A percentile compares a stretch with the other conserved stretches of the same genome.
phyloP scores from a whole-genome alignment of 2,329 filamentous ascomycete genomes.

The Ceratocystis colombiana region DNA sequence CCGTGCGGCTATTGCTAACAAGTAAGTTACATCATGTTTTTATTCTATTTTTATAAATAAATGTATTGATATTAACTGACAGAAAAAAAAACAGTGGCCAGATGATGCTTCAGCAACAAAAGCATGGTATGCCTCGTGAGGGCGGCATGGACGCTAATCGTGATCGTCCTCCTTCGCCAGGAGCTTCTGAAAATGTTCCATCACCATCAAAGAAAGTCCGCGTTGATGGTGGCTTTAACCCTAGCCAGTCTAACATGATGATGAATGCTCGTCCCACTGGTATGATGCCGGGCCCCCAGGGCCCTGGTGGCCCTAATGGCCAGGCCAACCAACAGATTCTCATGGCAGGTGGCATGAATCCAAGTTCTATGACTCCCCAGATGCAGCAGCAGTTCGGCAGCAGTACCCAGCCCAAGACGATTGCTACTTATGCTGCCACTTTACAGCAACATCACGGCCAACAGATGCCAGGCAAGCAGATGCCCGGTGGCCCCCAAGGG shows the following conservation, averaged over 20 bases:
- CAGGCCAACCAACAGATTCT: slow-evolving; percentile 51
- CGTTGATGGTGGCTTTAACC: slow-evolving; percentile 61
- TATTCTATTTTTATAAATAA: not conserved
- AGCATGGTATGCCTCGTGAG: slow-evolving; percentile 77
- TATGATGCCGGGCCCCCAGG: slow-evolving; percentile 62
- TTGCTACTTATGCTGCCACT: slow-evolving; percentile 78
- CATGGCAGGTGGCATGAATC: slow-evolving; percentile 62
- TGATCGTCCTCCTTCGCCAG: slow-evolving; percentile 69
- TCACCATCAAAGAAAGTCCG: slow-evolving; percentile 87
- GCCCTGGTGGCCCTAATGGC: slow-evolving; percentile 44
- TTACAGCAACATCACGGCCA: slow-evolving; percentile 71
- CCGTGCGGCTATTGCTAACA: slow-evolving; percentile 67
- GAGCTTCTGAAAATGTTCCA: slow-evolving; percentile 73
- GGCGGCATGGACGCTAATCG: slow-evolving; percentile 78
- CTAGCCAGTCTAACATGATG: slow-evolving; percentile 59
- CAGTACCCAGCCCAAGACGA: slow-evolving; percentile 65
- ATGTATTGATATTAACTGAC: not conserved
- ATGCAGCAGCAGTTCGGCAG: slow-evolving; percentile 62
- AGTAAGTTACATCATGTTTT: slow-evolving; percentile 29
- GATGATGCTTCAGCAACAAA: slow-evolving; percentile 35
- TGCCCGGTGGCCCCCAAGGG: slow-evolving; percentile 56
- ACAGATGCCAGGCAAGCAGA: slow-evolving; percentile 70
- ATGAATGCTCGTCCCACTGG: slow-evolving; percentile 61
- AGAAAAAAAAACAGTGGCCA: slow-evolving; percentile 17
- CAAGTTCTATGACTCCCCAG: slow-evolving; percentile 59